phyloP scores from a whole-genome alignment of 23 red algal genomes.

The Gracilaria domingensis region DNA sequence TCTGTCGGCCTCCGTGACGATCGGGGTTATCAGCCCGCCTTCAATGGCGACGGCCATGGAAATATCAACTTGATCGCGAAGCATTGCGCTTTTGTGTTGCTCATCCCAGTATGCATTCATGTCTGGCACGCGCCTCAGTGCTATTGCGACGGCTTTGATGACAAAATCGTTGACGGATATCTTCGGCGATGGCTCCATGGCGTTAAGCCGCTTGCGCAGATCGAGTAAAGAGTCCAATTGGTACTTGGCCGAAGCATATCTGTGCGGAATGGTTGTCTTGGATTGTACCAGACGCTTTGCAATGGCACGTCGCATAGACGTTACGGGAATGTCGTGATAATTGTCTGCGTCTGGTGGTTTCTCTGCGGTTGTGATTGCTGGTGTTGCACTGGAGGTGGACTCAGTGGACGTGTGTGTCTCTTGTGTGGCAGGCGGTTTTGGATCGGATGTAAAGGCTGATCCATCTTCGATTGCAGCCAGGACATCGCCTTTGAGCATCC shows the following conservation, averaged over 20 bases:
- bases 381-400: not conserved
- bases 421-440: not conserved
- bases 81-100: constrained; percentile 21
- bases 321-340: constrained; percentile 44
- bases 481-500: constrained; percentile 77
- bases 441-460: constrained; percentile 37
- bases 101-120: constrained; percentile 81
- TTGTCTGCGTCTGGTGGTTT: not conserved
- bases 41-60: constrained; percentile 83
- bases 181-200: constrained; percentile 50
- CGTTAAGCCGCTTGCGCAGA: constrained; percentile 58
- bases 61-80: constrained; percentile 61
- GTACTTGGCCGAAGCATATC: constrained; percentile 50
- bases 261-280: constrained; percentile 62
- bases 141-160: constrained; percentile 79
- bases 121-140: constrained; percentile 77
- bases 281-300: constrained; percentile 46
- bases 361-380: not conserved
- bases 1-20: constrained; percentile 75
- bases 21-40: constrained; percentile 91
- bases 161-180: constrained; percentile 96
- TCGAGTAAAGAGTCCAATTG: constrained; percentile 54
- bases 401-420: not conserved
- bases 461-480: constrained; percentile 65
- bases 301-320: constrained; percentile 61